Conservation (phyloP, 441 rosid genomes). For the Corymbia calophylla region DNA sequence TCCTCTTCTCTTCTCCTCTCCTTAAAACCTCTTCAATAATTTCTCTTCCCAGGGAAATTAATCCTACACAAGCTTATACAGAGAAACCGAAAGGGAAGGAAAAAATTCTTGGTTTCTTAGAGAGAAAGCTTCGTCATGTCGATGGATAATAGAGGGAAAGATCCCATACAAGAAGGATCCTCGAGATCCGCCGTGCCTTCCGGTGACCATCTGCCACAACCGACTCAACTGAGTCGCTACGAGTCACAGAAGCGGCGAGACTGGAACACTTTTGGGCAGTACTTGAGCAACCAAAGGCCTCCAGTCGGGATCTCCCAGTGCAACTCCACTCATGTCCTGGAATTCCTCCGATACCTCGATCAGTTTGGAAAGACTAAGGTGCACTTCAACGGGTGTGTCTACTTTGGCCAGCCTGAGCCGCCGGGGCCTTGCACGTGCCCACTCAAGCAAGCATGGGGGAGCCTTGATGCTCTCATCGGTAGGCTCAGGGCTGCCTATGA, state of each 20-base stretch:
- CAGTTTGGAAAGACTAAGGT: neutral
- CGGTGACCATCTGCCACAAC: neutral
- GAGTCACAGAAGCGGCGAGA: neutral
- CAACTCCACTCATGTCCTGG: neutral
- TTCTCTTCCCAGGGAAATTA: neutral
- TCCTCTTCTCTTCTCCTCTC: neutral
- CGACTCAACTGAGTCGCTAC: neutral
- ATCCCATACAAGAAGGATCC: neutral
- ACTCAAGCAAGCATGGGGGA: neutral
- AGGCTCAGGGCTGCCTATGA: neutral
- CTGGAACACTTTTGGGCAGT: neutral
- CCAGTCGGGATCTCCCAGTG: neutral
- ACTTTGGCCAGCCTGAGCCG: neutral
- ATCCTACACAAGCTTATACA: neutral
- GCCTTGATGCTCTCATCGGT: neutral
- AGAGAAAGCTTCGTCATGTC: neutral
- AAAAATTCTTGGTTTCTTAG: neutral
- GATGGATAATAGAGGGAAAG: neutral
- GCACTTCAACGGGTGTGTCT: neutral
- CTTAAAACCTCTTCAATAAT: neutral
- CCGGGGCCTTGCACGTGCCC: conserved; percentile 1
- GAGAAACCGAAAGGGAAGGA: neutral
- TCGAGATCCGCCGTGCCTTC: neutral
- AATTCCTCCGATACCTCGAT: neutral
- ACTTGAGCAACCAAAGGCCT: neutral